Percentiles rank a stretch among this genome's conserved stretches.
These are phyloP conservation scores for Paecilomyces dactylethromorphus DNA, from an alignment of 2,329 filamentous ascomycete genomes.

Conservation along the genomic window DNA sequence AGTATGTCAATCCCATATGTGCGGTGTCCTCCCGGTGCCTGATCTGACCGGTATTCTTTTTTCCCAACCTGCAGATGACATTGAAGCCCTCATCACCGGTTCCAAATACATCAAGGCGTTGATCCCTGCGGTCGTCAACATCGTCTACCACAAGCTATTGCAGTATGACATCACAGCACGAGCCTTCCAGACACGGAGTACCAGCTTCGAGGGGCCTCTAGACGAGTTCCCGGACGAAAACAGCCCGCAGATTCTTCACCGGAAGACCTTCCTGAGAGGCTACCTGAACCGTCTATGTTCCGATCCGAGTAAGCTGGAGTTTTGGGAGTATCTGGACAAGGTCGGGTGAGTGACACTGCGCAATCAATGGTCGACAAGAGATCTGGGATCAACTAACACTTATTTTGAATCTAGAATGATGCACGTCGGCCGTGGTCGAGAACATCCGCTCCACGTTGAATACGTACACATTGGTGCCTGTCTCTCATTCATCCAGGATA, in stretches of 20 bases:
- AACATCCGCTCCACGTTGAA: constrained; percentile 69
- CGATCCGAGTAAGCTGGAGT: constrained; percentile 67
- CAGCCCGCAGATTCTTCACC: constrained; percentile 66
- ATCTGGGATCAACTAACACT: not conserved
- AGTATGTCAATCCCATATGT: constrained; percentile 42
- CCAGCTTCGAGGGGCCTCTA: constrained; percentile 60
- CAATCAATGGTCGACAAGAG: not conserved
- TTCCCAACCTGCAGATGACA: constrained; percentile 51
- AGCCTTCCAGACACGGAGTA: constrained; percentile 58
- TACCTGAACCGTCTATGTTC: constrained; percentile 70
- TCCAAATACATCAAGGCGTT: constrained; percentile 74
- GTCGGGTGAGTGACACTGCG: constrained; percentile 54
- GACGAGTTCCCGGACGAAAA: constrained; percentile 60
- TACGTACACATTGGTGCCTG: constrained; percentile 71
- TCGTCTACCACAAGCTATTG: constrained; percentile 75
- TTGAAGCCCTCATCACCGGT: constrained; percentile 62
- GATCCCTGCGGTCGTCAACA: constrained; percentile 76
- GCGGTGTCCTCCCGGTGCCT: constrained; percentile 1
- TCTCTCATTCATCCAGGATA: constrained; percentile 69
- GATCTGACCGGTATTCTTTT: constrained; percentile 2
- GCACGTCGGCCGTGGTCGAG: constrained; percentile 69
- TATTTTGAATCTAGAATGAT: constrained; percentile 51
- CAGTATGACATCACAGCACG: constrained; percentile 76
- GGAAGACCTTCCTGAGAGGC: constrained; percentile 71
- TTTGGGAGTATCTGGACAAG: constrained; percentile 80